Evolutionary conservation across 768 basidiomycete genomes (phyloP), one percentile per base, ranked within the genome.

Genomic region (Cystofilobasidium capitatum): DNA sequence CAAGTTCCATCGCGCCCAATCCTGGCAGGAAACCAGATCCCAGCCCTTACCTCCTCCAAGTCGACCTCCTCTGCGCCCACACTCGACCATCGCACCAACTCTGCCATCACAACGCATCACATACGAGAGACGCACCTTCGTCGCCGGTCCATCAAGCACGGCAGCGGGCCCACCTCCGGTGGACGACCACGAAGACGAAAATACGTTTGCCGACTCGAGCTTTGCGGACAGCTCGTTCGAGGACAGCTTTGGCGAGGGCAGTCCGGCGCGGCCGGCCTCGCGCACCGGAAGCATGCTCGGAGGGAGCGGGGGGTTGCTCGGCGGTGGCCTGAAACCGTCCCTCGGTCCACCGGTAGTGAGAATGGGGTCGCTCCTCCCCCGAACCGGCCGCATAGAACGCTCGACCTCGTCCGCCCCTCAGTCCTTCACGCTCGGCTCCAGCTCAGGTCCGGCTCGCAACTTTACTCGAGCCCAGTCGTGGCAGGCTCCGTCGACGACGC

Each of bases 1-100:
- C 37, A 60, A 59, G 51, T 69, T 69, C 39, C 57, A 44, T 29
- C 68, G 68, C 14, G 63, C 68, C 9, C 54, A 64, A 13, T 69
- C 68, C n/a, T 69, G 66, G 66, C 66, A 68, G 54, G 66, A 61
- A 14, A 31, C 51, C 12, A 26, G 51, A 40, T 44, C 22, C 24
- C 36, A 16, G 51, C 60, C 49, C 45, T 29, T 54, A 33, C 16
- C 45, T 22, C 58, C 26, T n/a, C 58, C 42, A 37, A 40, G 31
- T 13, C 65, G 42, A 24, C 58, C 58, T 37, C 58, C 33, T 49
- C 65, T 57, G 26, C 45, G 35, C 44, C 65, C 44, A 45, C 55
- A 40, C 33, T 66, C 55, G 59, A 29, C 59, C 40, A n/a, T 55
- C 29, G 31, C 29, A 14, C 29, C n/a, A n/a, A n/a, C n/a, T n/a